phyloP scores from a whole-genome alignment of 208 protist species.

The Leishmania guyanensis region DNA sequence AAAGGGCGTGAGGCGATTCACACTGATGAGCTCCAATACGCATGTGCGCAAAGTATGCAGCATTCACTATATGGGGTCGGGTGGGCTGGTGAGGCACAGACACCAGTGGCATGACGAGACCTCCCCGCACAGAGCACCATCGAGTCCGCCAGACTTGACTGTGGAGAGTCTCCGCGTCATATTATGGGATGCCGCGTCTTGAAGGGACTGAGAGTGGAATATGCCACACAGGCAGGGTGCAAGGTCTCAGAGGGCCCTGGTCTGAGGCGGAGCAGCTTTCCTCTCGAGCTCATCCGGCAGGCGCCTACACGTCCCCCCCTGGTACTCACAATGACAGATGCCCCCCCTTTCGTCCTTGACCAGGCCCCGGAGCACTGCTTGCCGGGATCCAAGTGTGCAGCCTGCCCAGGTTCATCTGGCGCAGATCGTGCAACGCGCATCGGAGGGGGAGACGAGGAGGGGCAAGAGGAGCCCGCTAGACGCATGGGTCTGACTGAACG shows the following conservation, averaged over 20 bases:
- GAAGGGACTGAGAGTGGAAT: neutral
- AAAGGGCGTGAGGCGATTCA: neutral
- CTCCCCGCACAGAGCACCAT: neutral
- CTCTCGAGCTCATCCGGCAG: neutral
- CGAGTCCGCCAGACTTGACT: too few species aligned
- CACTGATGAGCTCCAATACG: neutral
- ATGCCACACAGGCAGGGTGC: neutral
- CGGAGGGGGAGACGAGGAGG: neutral
- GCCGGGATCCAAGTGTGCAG: neutral
- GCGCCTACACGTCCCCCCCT: neutral
- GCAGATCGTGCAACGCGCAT: neutral
- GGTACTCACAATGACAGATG: neutral
- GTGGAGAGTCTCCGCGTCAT: neutral
- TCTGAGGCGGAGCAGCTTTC: neutral
- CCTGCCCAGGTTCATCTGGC: neutral
- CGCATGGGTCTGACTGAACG: neutral
- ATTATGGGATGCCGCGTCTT: neutral
- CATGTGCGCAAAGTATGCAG: neutral
- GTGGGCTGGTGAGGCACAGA: neutral
- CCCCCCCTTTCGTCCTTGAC: neutral
- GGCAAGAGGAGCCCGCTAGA: neutral
- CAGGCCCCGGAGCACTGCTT: neutral
- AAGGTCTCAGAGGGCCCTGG: neutral
- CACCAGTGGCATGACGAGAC: neutral
- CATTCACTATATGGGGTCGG: neutral